Conservation (phyloP, 495 filamentous ascomycete genomes). For the Trypethelium eluteriae region DNA sequence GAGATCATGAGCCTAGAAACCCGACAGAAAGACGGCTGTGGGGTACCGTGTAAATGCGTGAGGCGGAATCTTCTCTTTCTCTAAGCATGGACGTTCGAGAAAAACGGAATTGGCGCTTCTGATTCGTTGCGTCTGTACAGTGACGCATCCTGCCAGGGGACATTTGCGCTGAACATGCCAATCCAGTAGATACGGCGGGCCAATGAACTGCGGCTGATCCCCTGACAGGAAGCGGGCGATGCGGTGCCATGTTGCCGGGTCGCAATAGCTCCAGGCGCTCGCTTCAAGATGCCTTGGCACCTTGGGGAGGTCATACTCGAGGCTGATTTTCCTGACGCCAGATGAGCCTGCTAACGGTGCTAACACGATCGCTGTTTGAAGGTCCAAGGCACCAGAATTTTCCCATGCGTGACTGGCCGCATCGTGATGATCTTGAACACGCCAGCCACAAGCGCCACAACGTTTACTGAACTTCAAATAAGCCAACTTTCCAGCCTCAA, state of each 20-base stretch:
- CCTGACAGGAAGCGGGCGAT: background rate
- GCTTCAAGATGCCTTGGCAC: too few species aligned
- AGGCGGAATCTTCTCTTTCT: background rate
- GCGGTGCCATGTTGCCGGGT: too few species aligned
- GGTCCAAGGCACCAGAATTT: background rate
- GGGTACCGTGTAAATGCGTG: background rate
- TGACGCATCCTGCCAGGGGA: background rate
- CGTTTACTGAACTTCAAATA: background rate
- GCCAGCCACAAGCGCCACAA: constrained; percentile 1
- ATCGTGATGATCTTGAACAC: background rate
- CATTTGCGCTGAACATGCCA: too few species aligned
- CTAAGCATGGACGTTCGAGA: background rate
- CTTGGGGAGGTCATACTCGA: too few species aligned
- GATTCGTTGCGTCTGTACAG: background rate
- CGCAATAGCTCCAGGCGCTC: too few species aligned
- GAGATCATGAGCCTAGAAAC: too few species aligned
- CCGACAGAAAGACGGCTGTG: background rate
- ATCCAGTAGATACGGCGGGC: background rate
- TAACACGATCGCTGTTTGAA: too few species aligned
- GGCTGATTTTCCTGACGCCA: background rate
- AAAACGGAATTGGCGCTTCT: background rate
- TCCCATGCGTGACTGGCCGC: background rate
- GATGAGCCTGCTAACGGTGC: background rate
- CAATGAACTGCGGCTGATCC: background rate
- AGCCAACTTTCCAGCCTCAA: constrained; percentile 2